These are phyloP conservation scores for Mitragyna speciosa DNA, from an alignment of 257 asterid species.

Conservation along the genomic window DNA sequence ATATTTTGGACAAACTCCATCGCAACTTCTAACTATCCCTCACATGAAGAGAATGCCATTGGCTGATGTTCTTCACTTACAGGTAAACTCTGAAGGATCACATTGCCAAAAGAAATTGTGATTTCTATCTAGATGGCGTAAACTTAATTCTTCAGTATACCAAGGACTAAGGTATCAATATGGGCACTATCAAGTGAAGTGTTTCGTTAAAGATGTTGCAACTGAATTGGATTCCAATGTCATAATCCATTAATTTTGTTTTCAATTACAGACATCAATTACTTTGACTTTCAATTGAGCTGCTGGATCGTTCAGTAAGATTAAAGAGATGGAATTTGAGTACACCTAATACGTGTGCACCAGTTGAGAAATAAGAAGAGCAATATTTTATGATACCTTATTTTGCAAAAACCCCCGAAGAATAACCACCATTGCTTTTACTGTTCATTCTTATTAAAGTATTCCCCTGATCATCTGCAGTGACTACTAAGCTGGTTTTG, in stretches of 20 bases:
- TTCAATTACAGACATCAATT: neutral
- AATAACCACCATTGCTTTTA: neutral
- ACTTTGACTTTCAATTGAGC: neutral
- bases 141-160: neutral
- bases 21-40: slow-evolving; percentile 85
- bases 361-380: neutral
- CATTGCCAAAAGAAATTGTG: neutral
- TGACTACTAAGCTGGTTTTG: neutral
- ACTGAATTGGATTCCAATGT: neutral
- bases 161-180: neutral
- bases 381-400: neutral
- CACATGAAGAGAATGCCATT: slow-evolving; percentile 86
- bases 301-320: neutral
- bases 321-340: neutral
- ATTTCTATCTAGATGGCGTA: neutral
- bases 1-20: slow-evolving; percentile 98
- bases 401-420: neutral
- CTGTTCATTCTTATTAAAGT: neutral
- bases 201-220: neutral
- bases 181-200: neutral
- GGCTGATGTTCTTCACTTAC: slow-evolving; percentile 91
- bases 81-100: slow-evolving; percentile 44
- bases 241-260: neutral
- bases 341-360: neutral
- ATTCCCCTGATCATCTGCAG: neutral